Conservation (phyloP, 2,329 filamentous ascomycete genomes). For the Neopestalotiopsis sp. region DNA sequence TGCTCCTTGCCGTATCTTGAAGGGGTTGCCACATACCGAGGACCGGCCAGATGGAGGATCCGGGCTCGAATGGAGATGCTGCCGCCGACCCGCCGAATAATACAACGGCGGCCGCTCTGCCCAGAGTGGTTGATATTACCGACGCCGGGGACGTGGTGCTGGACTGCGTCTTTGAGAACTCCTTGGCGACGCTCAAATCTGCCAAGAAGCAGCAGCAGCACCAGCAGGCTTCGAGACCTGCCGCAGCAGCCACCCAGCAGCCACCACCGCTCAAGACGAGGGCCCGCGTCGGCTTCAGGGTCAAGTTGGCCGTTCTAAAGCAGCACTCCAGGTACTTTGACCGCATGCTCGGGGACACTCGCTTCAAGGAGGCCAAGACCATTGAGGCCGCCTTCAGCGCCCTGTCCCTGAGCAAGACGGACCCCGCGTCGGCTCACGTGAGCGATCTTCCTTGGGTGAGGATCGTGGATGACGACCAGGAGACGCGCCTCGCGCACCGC, state of each 20-base stretch:
- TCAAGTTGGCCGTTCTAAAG: slow-evolving; percentile 61
- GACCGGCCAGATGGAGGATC: slow-evolving; percentile 40
- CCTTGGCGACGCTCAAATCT: slow-evolving; percentile 53
- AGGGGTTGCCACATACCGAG: slow-evolving; percentile 41
- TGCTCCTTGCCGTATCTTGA: slow-evolving; percentile 31
- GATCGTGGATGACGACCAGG: slow-evolving; percentile 73
- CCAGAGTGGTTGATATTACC: slow-evolving; percentile 56
- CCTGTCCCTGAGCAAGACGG: slow-evolving; percentile 53
- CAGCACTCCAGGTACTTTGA: slow-evolving; percentile 73
- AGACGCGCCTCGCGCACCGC: slow-evolving; percentile 64
- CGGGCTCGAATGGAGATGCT: slow-evolving; percentile 29
- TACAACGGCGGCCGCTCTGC: slow-evolving; percentile 25
- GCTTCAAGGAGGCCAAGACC: slow-evolving; percentile 67
- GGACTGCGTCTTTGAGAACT: slow-evolving; percentile 69
- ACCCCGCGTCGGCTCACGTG: slow-evolving; percentile 53
- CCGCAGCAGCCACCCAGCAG: slow-evolving; percentile 24
- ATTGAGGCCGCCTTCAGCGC: slow-evolving; percentile 57
- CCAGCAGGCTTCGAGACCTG: slow-evolving; percentile 40
- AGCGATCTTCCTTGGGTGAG: slow-evolving; percentile 65
- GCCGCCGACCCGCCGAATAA: slow-evolving; percentile 12
- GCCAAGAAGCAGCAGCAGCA: slow-evolving; percentile 50
- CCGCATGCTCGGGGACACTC: slow-evolving; percentile 66
- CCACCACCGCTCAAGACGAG: slow-evolving; percentile 42
- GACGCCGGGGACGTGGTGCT: slow-evolving; percentile 69
- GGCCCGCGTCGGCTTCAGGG: slow-evolving; percentile 60